Base-by-base conservation (phyloP, 164 flowering plant species). In the Chloranthus sessilifolius region DNA sequence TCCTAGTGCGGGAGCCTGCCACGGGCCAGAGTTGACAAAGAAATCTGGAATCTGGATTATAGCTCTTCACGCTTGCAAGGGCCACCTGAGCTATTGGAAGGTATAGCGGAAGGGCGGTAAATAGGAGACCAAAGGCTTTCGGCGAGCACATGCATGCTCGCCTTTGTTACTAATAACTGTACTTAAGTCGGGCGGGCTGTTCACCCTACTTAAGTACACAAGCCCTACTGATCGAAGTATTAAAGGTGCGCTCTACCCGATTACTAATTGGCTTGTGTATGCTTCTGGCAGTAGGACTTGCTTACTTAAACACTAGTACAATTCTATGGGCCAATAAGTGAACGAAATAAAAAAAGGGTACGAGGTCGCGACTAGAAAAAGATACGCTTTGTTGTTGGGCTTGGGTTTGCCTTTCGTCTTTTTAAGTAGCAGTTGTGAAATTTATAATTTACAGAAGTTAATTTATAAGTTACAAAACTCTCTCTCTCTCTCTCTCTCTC, bases 151-250 rank as follows among this genome's bases (percentile, higher is more conserved):
- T 38, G 43, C 16, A 38, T 38, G 43, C 14, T 38, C 43, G 43
- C 43, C 43, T 38, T 38, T 38, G 43, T 5, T 38, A 38, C 43
- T 38, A 38, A 4, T 38, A 38, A 38, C 43, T 38, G 20, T 38
- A 38, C 17, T 38, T 38, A 12, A 38, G 43, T 38, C 5, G 43
- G 43, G 43, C n/a, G 43, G 16, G 16, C 43, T 30, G 7, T 39
- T 46, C 25, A 47, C 59, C 21, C 31, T 53, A 44, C 38, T 46
- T 22, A 52, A 44, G 38, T 34, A 35, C 37, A 48, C 58, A 35
- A 45, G 36, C 38, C 55, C 58, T 61, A 45, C 42, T 44, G n/a
- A n/a, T n/a, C n/a, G 38, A 20, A 22, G 26, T 44, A 21, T 27
- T 27, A 44, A 44, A 44, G 30, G 29, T 44, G 45, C 21, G 22